Percentiles rank a stretch among this genome's conserved stretches.
Evolutionary conservation across 2,329 filamentous ascomycete species (phyloP).

Genomic region (Penicillium sp.): DNA sequence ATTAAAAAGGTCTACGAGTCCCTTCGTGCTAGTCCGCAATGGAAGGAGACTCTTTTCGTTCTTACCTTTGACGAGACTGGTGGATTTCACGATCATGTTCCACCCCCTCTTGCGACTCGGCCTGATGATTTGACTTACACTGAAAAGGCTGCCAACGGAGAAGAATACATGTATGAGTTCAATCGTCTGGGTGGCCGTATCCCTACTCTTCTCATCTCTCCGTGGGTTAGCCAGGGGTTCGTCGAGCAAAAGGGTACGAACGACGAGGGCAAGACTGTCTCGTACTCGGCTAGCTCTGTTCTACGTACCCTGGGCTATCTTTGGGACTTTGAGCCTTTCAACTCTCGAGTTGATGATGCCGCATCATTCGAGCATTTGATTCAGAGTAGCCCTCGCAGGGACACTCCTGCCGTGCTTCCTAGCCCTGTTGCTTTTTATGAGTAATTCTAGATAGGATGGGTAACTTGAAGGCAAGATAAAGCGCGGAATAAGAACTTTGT

Average conservation of each 20-base stretch:
- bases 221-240: conserved; percentile 30
- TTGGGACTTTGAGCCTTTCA: conserved; percentile 36
- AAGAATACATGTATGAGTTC: conserved; percentile 33
- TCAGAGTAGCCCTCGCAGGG: background rate
- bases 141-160: conserved; percentile 26
- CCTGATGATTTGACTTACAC: conserved; percentile 41
- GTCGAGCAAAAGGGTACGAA: conserved; percentile 34
- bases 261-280: conserved; percentile 18
- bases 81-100: conserved; percentile 42
- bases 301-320: conserved; percentile 34
- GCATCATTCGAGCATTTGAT: conserved; percentile 36
- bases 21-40: conserved; percentile 36
- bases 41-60: conserved; percentile 39
- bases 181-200: conserved; percentile 33
- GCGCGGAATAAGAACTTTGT: background rate
- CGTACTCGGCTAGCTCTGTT: conserved; percentile 31
- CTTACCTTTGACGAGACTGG: conserved; percentile 43
- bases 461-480: background rate
- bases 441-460: background rate
- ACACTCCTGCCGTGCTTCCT: conserved; percentile 2
- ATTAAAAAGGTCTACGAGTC: conserved; percentile 42
- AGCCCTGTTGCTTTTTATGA: background rate
- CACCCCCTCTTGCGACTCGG: conserved; percentile 33
- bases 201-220: conserved; percentile 35
- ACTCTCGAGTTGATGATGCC: conserved; percentile 29